Base-by-base conservation (phyloP, 345 rosid genomes). In the Populus simonii region DNA sequence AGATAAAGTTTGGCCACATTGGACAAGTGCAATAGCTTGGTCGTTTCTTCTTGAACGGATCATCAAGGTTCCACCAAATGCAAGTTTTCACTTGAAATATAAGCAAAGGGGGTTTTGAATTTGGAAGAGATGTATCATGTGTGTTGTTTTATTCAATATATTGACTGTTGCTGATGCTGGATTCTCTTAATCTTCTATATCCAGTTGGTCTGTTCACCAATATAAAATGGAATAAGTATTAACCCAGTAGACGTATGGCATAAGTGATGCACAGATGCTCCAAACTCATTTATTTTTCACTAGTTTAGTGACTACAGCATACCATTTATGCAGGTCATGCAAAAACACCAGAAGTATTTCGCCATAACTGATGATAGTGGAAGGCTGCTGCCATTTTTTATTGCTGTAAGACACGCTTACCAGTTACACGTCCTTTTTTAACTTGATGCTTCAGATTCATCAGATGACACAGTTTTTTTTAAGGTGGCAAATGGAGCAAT, bases 401-500 rank as follows among this genome's bases (percentile, higher is more conserved):
- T 95, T 83, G 89, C 97, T 74, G 97, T 95, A 83, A 84, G 91
- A 71, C 83, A 68, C 77, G 72, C 78, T 71, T 77, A 45, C 75
- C 65, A 62, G 63, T 69, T 79, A 31, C 43, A 68, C 25, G 61
- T 79, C 49, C 25, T 73, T 72, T 83, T 67, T 59, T 13, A 51
- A 59, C 55, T 78, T 66, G 22, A 20, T 80, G 35, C 67, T 79
- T 68, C 27, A 68, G 51, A 70, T 66, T 78, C 66, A 80, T 80
- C 66, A 70, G 63, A 43, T 77, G 68, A 75, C 59, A 8, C 41
- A 76, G 6, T 79, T 85, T 73, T 68, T 76, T 70, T 81, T 79
- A 88, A 95, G 99, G 98, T 95, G 83, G 99, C 97, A 72, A 95
- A 95, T 87, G 99, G 99, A 80, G 83, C 93, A 71, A 89, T 95